Evolutionary conservation across 1,284 basidiomycete genomes (phyloP).

Genomic region (Cronartium quercuum): DNA sequence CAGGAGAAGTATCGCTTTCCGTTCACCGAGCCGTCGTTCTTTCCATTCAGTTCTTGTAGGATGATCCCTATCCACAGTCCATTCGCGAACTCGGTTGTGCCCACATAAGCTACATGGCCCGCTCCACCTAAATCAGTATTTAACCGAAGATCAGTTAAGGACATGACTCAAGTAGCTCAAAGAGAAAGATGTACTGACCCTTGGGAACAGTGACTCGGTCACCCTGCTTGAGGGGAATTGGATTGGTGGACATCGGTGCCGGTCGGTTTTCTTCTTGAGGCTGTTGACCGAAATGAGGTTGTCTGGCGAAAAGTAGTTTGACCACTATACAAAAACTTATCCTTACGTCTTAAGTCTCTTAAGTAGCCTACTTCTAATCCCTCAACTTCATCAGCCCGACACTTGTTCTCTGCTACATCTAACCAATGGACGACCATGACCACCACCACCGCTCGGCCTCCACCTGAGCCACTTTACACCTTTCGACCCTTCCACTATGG

Average conservation of each 20-base stretch:
- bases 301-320: neutral
- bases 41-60: slow-evolving; percentile 59
- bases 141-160: neutral
- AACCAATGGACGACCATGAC: neutral
- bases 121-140: slow-evolving; percentile 55
- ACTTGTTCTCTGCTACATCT: neutral
- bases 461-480: slow-evolving; percentile 1
- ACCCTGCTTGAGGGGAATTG: slow-evolving; percentile 7
- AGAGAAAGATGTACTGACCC: neutral
- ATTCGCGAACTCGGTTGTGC: slow-evolving; percentile 70
- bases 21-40: slow-evolving; percentile 89
- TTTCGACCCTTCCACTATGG: neutral
- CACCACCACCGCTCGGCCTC: slow-evolving; percentile 1
- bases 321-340: neutral
- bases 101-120: slow-evolving; percentile 80
- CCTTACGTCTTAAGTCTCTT: neutral
- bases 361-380: neutral
- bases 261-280: neutral
- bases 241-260: neutral
- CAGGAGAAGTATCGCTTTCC: slow-evolving; percentile 80
- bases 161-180: neutral
- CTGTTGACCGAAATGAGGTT: neutral
- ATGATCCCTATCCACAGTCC: slow-evolving; percentile 89
- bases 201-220: slow-evolving; percentile 25
- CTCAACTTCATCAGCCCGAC: neutral